Base-by-base conservation (phyloP, 805 yeast genomes). In the Kluyveromyces siamensis region DNA sequence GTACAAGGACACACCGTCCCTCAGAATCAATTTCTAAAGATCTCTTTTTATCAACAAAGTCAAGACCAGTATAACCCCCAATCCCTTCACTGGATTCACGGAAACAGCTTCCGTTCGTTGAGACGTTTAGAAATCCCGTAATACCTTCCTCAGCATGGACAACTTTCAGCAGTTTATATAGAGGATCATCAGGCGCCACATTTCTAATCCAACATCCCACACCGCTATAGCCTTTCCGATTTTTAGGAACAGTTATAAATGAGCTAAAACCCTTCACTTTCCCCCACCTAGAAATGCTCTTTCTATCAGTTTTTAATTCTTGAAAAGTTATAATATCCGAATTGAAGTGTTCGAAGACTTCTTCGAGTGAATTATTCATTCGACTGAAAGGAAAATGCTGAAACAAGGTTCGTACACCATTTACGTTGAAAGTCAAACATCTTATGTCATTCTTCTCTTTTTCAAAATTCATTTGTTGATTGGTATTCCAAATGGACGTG, bases 91-190 rank as follows among this genome's bases (percentile, higher is more conserved):
- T 35, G 4, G 50, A 40, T 14, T 58, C 65, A 43, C 57, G 57
- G 47, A 61, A 63, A 25, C 54, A 43, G 44, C 55, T 52, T 16
- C 48, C 40, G 8, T 41, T 16, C 45, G 52, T 51, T 0, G 65
- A 55, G 10, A 55, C 56, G 45, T 56, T 63, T 21, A 72, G 45
- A 1, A 69, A 67, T 0, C 98, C 99, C 0, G 96, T 84, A 8
- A 93, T 70, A 0, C 99, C 99, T 64, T 91, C 96, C 61, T 93
- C 98, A 0, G 90, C 96, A 53, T 77, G 79, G 2, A 76, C 45
- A 1, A 88, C 87, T 2, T 72, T 67, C 25, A 89, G 60, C 2
- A 73, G 61, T 17, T 62, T 59, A 19, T 53, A 41, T 1, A 64
- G 60, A 0, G 75, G 63, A 25, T 83, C 85, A 10, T 63, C 65